A percentile compares a stretch with the other conserved stretches of the same genome.
Conservation (phyloP, 2,329 filamentous ascomycete genomes). For the Monosporascus sp. region DNA sequence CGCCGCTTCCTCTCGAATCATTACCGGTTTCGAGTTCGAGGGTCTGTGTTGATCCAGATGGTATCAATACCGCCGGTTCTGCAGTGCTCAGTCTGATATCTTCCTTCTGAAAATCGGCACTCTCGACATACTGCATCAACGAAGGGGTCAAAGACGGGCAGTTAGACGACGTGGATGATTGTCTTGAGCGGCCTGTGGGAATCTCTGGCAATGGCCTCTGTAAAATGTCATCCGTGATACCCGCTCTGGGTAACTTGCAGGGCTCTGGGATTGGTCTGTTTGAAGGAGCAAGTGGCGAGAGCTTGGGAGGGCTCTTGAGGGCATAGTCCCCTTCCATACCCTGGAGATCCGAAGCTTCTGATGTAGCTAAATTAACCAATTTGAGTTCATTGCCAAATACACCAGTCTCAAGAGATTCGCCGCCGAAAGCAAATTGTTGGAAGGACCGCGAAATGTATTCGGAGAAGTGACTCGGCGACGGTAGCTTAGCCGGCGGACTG, state of each 20-base stretch:
- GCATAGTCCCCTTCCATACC: constrained; percentile 7
- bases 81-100: constrained; percentile 23
- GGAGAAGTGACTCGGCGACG: neutral
- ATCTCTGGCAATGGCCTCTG: constrained; percentile 25
- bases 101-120: constrained; percentile 26
- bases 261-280: neutral
- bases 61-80: constrained; percentile 19
- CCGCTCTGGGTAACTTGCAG: constrained; percentile 1
- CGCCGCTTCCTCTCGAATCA: constrained; percentile 10
- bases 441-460: neutral
- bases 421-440: constrained; percentile 12
- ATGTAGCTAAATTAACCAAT: constrained; percentile 1
- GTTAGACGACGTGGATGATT: constrained; percentile 21
- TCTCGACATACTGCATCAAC: constrained; percentile 24
- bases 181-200: constrained; percentile 15
- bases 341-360: constrained; percentile 1
- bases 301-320: constrained; percentile 11
- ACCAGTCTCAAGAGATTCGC: constrained; percentile 6
- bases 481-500: neutral
- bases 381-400: constrained; percentile 7
- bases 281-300: constrained; percentile 3
- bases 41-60: constrained; percentile 21
- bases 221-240: constrained; percentile 5
- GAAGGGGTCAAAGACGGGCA: constrained; percentile 28
- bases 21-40: constrained; percentile 13